Evolutionary conservation across 768 basidiomycete genomes (phyloP).

Genomic region (Roridomyces roridus): DNA sequence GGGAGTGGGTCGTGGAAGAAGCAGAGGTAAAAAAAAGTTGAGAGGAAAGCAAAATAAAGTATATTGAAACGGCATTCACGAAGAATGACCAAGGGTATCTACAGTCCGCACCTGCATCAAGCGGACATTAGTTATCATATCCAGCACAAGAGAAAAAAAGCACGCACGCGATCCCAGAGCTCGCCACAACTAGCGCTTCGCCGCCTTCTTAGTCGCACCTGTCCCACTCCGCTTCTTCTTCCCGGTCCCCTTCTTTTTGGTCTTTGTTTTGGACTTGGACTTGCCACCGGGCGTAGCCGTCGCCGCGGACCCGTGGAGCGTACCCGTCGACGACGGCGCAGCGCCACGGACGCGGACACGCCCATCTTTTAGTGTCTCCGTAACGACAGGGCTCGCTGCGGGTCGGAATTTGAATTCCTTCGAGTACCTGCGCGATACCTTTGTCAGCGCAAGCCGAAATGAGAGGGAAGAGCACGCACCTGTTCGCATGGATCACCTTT

Average conservation of each 20-base stretch:
- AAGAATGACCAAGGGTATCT: no score
- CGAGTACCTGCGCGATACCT: slow-evolving; percentile 64
- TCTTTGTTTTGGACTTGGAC: slow-evolving; percentile 23
- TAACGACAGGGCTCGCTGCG: slow-evolving; percentile 84
- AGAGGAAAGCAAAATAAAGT: no score
- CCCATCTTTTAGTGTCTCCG: slow-evolving; percentile 77
- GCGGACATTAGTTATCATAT: no score
- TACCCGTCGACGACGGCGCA: slow-evolving; percentile 43
- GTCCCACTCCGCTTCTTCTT: slow-evolving; percentile 21
- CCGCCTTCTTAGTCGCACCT: no score
- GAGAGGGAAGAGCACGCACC: slow-evolving; percentile 44
- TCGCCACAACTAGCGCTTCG: no score
- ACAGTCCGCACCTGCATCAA: no score
- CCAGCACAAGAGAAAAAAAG: no score
- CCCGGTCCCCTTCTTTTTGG: slow-evolving; percentile 30
- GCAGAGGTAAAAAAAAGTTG: no score
- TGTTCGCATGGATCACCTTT: slow-evolving; percentile 63
- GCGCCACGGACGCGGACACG: slow-evolving; percentile 75
- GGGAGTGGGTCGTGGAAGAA: no score
- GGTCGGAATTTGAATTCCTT: slow-evolving; percentile 83
- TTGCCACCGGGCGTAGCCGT: slow-evolving; percentile 27
- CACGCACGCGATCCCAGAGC: no score
- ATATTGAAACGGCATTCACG: no score
- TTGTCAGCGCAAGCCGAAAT: background rate
- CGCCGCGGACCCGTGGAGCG: background rate